These are phyloP conservation scores for Oryza glumipatula DNA, from an alignment of 176 grass and related monocot genomes.

Conservation along the genomic window DNA sequence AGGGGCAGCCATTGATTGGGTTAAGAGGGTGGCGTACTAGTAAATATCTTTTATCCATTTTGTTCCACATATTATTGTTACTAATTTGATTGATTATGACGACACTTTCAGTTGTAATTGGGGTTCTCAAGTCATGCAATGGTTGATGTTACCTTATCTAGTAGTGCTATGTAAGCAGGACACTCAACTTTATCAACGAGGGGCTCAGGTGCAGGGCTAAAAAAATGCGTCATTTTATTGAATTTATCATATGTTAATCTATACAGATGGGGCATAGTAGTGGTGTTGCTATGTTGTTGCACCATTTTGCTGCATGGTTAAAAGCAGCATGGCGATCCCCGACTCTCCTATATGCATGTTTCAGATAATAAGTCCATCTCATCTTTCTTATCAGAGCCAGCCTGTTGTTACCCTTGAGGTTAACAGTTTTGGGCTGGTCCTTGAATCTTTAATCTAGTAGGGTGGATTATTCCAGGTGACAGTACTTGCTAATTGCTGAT, in stretches of 20 bases:
- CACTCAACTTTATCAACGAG: neutral
- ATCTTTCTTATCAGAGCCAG: neutral
- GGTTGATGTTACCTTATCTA: neutral
- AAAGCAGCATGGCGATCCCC: neutral
- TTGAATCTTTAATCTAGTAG: neutral
- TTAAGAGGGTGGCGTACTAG: neutral
- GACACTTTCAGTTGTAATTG: neutral
- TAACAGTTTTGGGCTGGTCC: neutral
- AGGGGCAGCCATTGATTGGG: neutral
- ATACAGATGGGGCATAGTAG: neutral
- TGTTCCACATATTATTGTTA: neutral
- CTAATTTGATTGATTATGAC: neutral
- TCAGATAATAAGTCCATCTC: neutral
- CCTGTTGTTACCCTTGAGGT: neutral
- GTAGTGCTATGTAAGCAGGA: slow-evolving; percentile 2
- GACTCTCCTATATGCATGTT: neutral
- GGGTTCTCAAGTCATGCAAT: neutral
- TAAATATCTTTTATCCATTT: slow-evolving; percentile 17
- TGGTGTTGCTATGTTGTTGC: neutral
- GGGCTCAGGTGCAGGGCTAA: neutral
- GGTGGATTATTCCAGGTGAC: neutral
- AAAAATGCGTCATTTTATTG: neutral
- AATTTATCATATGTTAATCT: neutral
- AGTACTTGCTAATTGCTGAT: slow-evolving; percentile 5
- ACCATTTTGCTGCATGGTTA: neutral